Percentiles rank a stretch among this genome's conserved stretches.
These are phyloP conservation scores for Ascoidea tarda DNA, from an alignment of 805 yeast genomes.

Conservation along the genomic window DNA sequence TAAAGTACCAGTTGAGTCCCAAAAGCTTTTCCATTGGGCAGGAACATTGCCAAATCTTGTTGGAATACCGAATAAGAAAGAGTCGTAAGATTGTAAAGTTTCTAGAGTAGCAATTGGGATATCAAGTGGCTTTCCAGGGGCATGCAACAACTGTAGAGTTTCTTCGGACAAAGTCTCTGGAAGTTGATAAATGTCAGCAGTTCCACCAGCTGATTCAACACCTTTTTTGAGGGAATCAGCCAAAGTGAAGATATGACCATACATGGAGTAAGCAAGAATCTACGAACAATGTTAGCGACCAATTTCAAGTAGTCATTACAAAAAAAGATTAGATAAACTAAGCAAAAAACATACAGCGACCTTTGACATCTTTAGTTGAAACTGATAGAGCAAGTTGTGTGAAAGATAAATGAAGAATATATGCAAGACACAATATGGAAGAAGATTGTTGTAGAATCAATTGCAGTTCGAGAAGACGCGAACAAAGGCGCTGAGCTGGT, in stretches of 20 bases:
- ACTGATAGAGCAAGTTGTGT: too few species aligned
- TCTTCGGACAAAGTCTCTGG: slow-evolving; percentile 63
- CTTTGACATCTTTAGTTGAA: too few species aligned
- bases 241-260: slow-evolving; percentile 60
- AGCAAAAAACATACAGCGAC: too few species aligned
- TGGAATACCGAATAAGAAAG: slow-evolving; percentile 65
- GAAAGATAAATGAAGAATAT: too few species aligned
- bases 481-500: too few species aligned
- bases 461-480: too few species aligned
- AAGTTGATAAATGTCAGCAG: slow-evolving; percentile 63
- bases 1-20: slow-evolving; percentile 65
- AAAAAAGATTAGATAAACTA: too few species aligned
- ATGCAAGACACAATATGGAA: too few species aligned
- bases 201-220: slow-evolving; percentile 53
- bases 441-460: too few species aligned
- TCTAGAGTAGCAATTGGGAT: slow-evolving; percentile 44
- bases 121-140: slow-evolving; percentile 41
- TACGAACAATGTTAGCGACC: too few species aligned
- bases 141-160: slow-evolving; percentile 47
- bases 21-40: slow-evolving; percentile 61
- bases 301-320: too few species aligned
- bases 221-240: slow-evolving; percentile 64
- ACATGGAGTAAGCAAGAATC: slow-evolving; percentile 66
- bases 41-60: slow-evolving; percentile 69
- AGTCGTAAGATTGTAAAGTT: slow-evolving; percentile 50